These are phyloP conservation scores for Zygosaccharomyces siamensis DNA, from an alignment of 805 yeast genomes.

Conservation along the genomic window DNA sequence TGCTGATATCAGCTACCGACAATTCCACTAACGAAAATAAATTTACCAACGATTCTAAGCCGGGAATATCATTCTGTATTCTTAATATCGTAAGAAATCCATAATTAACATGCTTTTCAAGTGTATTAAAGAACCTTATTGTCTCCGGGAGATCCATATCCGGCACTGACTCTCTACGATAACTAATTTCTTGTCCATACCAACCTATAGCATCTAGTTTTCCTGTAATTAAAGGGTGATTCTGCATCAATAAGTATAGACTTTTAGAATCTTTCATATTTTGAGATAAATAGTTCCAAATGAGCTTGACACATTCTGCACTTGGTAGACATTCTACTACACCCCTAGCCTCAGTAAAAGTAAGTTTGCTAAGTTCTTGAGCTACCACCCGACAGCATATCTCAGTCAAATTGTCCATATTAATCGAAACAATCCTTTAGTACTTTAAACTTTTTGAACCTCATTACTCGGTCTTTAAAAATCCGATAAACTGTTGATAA, in stretches of 20 bases:
- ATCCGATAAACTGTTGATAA: neutral
- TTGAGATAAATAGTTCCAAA: slow-evolving; percentile 1
- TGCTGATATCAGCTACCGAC: slow-evolving; percentile 4
- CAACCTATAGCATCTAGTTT: neutral
- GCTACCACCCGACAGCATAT: slow-evolving; percentile 1
- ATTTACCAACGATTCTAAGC: slow-evolving; percentile 7
- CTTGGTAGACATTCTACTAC: neutral
- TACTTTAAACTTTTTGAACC: neutral
- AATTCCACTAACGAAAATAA: slow-evolving; percentile 8
- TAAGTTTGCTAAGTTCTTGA: neutral
- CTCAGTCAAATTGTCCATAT: neutral
- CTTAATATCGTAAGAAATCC: slow-evolving; percentile 5
- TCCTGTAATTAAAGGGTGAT: neutral
- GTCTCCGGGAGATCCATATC: slow-evolving; percentile 2
- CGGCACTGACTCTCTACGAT: neutral
- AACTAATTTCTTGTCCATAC: slow-evolving; percentile 1
- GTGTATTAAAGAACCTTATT: slow-evolving; percentile 6
- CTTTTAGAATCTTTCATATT: slow-evolving; percentile 1
- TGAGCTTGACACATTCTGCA: neutral
- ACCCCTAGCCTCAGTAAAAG: neutral
- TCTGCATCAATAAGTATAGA: slow-evolving; percentile 1
- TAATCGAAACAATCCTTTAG: neutral
- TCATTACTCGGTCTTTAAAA: neutral
- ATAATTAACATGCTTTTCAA: neutral
- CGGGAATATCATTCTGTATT: slow-evolving; percentile 1